These are phyloP conservation scores for Microcera coccophila DNA, from an alignment of 2,329 filamentous ascomycete genomes.

Conservation along the genomic window DNA sequence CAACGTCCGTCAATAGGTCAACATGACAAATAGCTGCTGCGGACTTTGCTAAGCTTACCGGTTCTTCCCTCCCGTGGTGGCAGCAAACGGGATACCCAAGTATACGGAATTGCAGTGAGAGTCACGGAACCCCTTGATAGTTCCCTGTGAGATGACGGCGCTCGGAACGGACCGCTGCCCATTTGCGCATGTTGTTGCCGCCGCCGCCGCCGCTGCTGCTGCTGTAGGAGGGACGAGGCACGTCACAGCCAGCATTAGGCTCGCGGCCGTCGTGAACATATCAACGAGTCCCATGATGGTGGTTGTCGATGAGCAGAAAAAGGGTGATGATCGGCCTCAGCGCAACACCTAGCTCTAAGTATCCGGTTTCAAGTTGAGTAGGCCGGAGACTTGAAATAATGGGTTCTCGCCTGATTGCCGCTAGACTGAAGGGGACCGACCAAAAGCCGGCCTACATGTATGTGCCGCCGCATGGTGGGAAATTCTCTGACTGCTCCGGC, in stretches of 20 bases:
- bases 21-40: slow-evolving; percentile 4
- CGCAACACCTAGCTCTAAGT: too few relatives aligned
- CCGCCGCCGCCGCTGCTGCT: background rate
- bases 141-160: slow-evolving; percentile 26
- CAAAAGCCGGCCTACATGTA: too few relatives aligned
- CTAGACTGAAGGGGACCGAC: too few relatives aligned
- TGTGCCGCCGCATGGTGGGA: too few relatives aligned
- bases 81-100: slow-evolving; percentile 38
- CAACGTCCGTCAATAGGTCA: too few relatives aligned
- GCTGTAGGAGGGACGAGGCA: slow-evolving; percentile 4
- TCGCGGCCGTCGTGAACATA: slow-evolving; percentile 9
- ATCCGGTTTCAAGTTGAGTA: too few relatives aligned
- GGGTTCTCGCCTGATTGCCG: too few relatives aligned
- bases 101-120: slow-evolving; percentile 32
- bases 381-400: too few relatives aligned
- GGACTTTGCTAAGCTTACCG: slow-evolving; percentile 13
- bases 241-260: slow-evolving; percentile 17
- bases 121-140: slow-evolving; percentile 35
- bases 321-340: slow-evolving; percentile 16
- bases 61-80: slow-evolving; percentile 38
- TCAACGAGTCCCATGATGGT: slow-evolving; percentile 16
- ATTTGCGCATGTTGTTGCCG: too few relatives aligned
- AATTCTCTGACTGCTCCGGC: too few relatives aligned
- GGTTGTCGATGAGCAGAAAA: slow-evolving; percentile 7
- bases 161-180: too few relatives aligned